Evolutionary conservation across 73 alveolate genomes (phyloP).

Genomic region (Blepharisma stoltei): DNA sequence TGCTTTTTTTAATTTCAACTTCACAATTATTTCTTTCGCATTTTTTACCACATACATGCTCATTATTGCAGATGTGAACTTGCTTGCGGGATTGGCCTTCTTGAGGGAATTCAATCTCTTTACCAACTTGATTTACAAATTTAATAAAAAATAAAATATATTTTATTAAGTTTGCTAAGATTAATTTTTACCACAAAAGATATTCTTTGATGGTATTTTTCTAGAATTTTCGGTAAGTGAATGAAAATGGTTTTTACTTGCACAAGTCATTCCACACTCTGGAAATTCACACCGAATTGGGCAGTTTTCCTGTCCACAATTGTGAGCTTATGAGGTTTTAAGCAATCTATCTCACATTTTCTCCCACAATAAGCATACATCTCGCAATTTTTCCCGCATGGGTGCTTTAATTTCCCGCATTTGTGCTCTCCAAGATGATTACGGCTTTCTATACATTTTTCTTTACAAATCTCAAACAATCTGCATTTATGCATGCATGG

Average conservation of each 20-base stretch:
- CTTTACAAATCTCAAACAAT: not conserved
- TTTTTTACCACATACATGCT: not conserved
- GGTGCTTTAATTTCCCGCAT: constrained; percentile 4
- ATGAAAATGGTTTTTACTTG: not conserved
- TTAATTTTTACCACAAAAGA: no score
- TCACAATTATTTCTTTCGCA: not conserved
- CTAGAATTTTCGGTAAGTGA: no score
- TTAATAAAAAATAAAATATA: no score
- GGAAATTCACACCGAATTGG: not conserved
- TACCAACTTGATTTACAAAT: no score
- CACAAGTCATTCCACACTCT: constrained; percentile 6
- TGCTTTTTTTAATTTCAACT: not conserved
- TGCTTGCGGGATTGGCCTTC: not conserved
- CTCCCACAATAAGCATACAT: not conserved
- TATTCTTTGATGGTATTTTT: no score
- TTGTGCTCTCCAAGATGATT: not conserved
- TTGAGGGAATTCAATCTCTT: no score
- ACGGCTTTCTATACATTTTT: not conserved
- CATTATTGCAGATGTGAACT: not conserved
- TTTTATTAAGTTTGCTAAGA: no score
- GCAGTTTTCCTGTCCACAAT: constrained; percentile 3
- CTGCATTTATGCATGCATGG: not conserved
- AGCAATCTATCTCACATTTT: not conserved
- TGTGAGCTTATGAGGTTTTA: not conserved
- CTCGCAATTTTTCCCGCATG: constrained; percentile 10